These are phyloP conservation scores for Acer campestre DNA, from an alignment of 345 rosid genomes.

Conservation along the genomic window DNA sequence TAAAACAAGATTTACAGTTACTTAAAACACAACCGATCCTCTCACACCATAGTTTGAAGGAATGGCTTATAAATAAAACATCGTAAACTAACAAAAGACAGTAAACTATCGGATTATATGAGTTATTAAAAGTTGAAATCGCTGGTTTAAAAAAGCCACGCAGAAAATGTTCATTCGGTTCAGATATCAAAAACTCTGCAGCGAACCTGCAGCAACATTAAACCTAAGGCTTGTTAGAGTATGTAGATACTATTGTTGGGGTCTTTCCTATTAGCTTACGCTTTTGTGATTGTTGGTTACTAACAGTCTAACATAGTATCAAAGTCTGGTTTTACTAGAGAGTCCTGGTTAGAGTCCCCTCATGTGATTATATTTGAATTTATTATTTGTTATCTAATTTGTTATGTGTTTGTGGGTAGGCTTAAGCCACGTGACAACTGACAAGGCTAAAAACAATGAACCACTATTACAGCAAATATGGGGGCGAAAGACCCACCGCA, in stretches of 20 bases:
- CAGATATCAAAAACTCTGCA: background rate
- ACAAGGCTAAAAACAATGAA: background rate
- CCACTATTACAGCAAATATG: background rate
- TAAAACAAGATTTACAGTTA: slow-evolving; percentile 1
- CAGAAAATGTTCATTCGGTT: background rate
- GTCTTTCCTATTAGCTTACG: no score
- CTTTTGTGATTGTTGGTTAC: no score
- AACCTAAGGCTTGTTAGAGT: background rate
- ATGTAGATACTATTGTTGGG: no score
- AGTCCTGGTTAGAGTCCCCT: no score
- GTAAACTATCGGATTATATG: background rate
- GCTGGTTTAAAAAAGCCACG: background rate
- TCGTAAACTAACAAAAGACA: background rate
- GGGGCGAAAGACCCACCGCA: background rate
- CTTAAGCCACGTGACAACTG: no score
- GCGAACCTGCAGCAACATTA: background rate
- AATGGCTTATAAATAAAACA: background rate
- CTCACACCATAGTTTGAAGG: background rate
- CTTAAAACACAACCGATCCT: background rate
- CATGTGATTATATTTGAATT: no score
- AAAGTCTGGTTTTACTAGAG: no score
- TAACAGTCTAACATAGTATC: no score
- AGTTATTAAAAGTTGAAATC: background rate
- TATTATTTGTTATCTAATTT: no score
- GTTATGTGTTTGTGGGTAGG: no score